These are phyloP conservation scores for Macrotyloma uniflorum DNA, from an alignment of 306 rosid genomes.

Conservation along the genomic window DNA sequence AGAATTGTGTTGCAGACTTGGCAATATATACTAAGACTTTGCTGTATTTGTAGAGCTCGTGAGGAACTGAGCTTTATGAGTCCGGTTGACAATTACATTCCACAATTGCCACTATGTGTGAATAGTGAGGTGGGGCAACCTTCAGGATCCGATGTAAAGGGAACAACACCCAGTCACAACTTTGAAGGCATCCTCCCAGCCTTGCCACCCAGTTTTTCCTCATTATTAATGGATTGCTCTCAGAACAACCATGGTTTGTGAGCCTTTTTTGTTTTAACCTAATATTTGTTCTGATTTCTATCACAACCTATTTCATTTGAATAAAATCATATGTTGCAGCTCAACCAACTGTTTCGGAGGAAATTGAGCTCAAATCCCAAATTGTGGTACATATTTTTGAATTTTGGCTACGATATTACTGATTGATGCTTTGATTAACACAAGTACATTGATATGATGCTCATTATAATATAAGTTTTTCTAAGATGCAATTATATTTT, in stretches of 20 bases:
- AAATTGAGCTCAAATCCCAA: constrained; percentile 63
- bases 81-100: constrained; percentile 53
- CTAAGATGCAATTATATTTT: constrained; percentile 16
- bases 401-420: constrained; percentile 2
- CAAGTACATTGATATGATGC: constrained; percentile 23
- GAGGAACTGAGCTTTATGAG: constrained; percentile 51
- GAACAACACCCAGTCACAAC: constrained; percentile 36
- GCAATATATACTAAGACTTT: constrained; percentile 34
- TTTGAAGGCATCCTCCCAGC: constrained; percentile 52
- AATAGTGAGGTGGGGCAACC: constrained; percentile 42
- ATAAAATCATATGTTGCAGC: constrained; percentile 50
- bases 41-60: constrained; percentile 53
- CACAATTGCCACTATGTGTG: constrained; percentile 56
- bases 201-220: constrained; percentile 84
- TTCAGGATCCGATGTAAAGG: constrained; percentile 45
- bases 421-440: constrained; percentile 14
- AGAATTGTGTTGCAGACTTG: constrained; percentile 21
- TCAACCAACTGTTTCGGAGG: constrained; percentile 49
- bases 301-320: constrained; percentile 35
- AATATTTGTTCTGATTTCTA: constrained; percentile 28
- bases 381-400: constrained; percentile 57
- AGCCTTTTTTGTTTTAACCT: constrained; percentile 5
- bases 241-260: constrained; percentile 56
- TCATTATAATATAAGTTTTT: constrained; percentile 18
- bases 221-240: constrained; percentile 58